Evolutionary conservation across 1,284 basidiomycete genomes (phyloP).

Genomic region (Inonotus hispidus): DNA sequence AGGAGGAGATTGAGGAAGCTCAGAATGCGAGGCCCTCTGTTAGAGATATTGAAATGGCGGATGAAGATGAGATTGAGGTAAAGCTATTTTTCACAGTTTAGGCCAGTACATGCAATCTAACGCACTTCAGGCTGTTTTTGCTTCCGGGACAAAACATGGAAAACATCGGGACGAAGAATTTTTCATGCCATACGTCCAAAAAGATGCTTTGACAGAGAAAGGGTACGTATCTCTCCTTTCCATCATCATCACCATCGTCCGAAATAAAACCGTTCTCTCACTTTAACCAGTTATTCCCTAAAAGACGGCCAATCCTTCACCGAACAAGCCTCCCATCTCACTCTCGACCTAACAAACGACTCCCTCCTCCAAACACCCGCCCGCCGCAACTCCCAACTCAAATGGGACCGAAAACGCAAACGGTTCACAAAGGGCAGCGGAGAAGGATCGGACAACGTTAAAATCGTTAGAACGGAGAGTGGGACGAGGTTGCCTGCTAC

Average conservation of each 20-base stretch:
- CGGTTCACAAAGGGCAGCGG: conserved; percentile 87
- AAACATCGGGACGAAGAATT: conserved; percentile 80
- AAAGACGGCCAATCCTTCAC: conserved; percentile 81
- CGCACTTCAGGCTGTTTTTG: conserved; percentile 63
- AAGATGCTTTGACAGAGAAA: conserved; percentile 80
- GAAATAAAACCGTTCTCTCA: conserved; percentile 2
- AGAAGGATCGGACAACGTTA: conserved; percentile 87
- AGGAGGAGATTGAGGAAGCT: conserved; percentile 32
- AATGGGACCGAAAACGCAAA: conserved; percentile 97
- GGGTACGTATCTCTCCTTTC: conserved; percentile 51
- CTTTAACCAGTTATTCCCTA: conserved; percentile 75
- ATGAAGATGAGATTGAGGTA: conserved; percentile 74
- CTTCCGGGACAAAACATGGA: conserved; percentile 44
- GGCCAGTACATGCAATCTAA: background rate
- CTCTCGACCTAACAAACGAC: conserved; percentile 85
- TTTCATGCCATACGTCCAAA: conserved; percentile 90
- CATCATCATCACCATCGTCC: conserved; percentile 1
- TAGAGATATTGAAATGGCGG: conserved; percentile 58
- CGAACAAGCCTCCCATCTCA: conserved; percentile 75
- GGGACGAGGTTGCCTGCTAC: conserved; percentile 90
- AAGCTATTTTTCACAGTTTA: too few relatives aligned
- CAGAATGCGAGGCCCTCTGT: conserved; percentile 28
- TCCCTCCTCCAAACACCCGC: conserved; percentile 61
- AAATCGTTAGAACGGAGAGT: conserved; percentile 90
- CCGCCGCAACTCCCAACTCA: conserved; percentile 59